These are phyloP conservation scores for Clonostachys rosea DNA, from an alignment of 2,329 filamentous ascomycete species.

Conservation along the genomic window DNA sequence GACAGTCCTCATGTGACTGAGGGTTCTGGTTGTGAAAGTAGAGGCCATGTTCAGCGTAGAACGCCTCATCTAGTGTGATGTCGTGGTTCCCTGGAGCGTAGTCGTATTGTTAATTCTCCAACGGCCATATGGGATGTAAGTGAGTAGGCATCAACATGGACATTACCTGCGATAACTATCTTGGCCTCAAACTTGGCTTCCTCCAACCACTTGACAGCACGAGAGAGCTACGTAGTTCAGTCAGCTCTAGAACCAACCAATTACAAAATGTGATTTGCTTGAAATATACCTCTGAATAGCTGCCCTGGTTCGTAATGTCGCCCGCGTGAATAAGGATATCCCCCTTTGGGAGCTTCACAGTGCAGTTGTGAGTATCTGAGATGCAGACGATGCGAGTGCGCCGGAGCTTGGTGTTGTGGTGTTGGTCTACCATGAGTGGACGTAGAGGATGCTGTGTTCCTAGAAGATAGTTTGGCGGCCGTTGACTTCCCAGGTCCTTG, in stretches of 20 bases:
- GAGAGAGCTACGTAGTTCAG: slow-evolving; percentile 39
- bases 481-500: too few relatives aligned
- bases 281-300: slow-evolving; percentile 39
- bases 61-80: slow-evolving; percentile 61
- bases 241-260: neutral
- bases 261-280: neutral
- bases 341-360: slow-evolving; percentile 61
- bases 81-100: slow-evolving; percentile 68
- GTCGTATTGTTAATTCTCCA: neutral
- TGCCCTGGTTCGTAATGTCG: slow-evolving; percentile 72
- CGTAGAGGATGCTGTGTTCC: too few relatives aligned
- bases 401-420: neutral
- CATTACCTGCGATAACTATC: slow-evolving; percentile 62
- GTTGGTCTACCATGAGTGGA: too few relatives aligned
- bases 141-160: neutral
- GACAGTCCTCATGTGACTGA: slow-evolving; percentile 49
- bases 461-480: too few relatives aligned
- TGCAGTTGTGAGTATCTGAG: slow-evolving; percentile 70
- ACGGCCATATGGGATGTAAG: neutral
- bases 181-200: slow-evolving; percentile 64
- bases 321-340: slow-evolving; percentile 75
- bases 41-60: slow-evolving; percentile 48
- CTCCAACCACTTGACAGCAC: slow-evolving; percentile 62
- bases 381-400: slow-evolving; percentile 67
- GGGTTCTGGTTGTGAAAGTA: slow-evolving; percentile 52